Evolutionary conservation across 495 filamentous ascomycete genomes (phyloP).

Genomic region (Penicillium coffeae): DNA sequence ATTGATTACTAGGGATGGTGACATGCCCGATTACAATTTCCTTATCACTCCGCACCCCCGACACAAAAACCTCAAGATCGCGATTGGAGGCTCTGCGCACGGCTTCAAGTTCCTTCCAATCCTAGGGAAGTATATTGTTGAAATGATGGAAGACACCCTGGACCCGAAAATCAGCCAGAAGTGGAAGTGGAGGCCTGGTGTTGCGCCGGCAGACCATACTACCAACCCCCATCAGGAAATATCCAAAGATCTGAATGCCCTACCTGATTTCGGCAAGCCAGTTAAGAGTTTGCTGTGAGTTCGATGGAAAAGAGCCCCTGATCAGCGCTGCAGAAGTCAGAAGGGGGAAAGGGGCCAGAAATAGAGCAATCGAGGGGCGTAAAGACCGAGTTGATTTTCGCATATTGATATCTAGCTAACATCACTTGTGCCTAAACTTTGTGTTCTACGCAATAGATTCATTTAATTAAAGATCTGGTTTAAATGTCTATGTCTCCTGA

Average conservation of each 20-base stretch:
- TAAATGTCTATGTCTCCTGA: too few species aligned
- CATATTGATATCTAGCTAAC: too few species aligned
- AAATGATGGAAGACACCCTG: slow-evolving; percentile 30
- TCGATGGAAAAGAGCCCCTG: neutral
- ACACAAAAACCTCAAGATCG: slow-evolving; percentile 11
- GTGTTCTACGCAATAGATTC: too few species aligned
- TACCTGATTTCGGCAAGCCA: neutral
- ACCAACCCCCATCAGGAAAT: neutral
- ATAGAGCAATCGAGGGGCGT: too few species aligned
- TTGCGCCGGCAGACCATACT: neutral
- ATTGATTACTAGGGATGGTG: neutral
- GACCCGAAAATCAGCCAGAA: neutral
- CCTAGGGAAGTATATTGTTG: slow-evolving; percentile 34
- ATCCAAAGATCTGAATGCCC: neutral
- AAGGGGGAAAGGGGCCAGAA: too few species aligned
- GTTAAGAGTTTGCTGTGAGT: neutral
- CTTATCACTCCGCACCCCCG: neutral
- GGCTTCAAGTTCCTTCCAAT: slow-evolving; percentile 40
- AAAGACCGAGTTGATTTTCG: too few species aligned
- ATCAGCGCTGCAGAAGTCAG: too few species aligned
- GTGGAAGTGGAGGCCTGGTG: slow-evolving; percentile 1
- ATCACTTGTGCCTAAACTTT: too few species aligned
- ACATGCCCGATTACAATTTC: slow-evolving; percentile 1
- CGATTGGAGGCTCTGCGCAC: slow-evolving; percentile 38
- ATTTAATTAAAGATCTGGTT: too few species aligned